Base-by-base conservation (phyloP, 768 basidiomycete species). In the Suillus occidentalis region DNA sequence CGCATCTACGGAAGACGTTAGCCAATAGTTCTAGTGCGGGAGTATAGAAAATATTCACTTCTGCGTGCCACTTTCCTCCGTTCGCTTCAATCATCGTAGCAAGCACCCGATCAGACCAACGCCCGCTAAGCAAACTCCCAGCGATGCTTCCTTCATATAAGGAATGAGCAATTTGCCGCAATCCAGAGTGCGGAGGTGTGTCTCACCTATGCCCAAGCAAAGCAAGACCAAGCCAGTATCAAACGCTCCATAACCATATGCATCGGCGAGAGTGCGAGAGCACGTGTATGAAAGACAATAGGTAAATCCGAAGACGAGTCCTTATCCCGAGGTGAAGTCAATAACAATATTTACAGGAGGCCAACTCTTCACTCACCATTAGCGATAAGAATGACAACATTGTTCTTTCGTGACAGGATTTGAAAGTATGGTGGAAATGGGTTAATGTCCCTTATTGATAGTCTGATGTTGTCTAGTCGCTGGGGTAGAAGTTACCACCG, bases 221-320 rank as follows among this genome's bases (percentile, higher is more conserved):
- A 97, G 83, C 5, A 95, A 83, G 16, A 94, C 86, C 28, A 95
- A 75, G 4, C 95, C 95, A 57, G 90, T 86, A 49, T 86, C 79
- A 4, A 95, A 78, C 0, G 94, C 79, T 50, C 84, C 79, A 73
- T 89, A 94, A 36, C 81, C 72, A 70, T 96, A 96, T 4, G 81
- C 74, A 31, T 76, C 72, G 9, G 79, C 83, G 12, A 96, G 81
- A 1, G 90, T 93, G 64, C 90, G 83, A 7, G 91, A 82, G 13
- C 87, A 86, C 0, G 92, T 92, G 72, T 94, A 96, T 2, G 85
- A 78, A 45, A 95, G 81, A 47, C 84, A 80, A 74, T 90, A 95
- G 40, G 80, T 84, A 61, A 87, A 88, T 0, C 87, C 89, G 70
- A 91, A 95, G 13, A 89, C 76, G 22, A 92, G 71, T 16, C 89